Base-by-base conservation (phyloP, 495 filamentous ascomycete species). In the Xylaria cubensis region DNA sequence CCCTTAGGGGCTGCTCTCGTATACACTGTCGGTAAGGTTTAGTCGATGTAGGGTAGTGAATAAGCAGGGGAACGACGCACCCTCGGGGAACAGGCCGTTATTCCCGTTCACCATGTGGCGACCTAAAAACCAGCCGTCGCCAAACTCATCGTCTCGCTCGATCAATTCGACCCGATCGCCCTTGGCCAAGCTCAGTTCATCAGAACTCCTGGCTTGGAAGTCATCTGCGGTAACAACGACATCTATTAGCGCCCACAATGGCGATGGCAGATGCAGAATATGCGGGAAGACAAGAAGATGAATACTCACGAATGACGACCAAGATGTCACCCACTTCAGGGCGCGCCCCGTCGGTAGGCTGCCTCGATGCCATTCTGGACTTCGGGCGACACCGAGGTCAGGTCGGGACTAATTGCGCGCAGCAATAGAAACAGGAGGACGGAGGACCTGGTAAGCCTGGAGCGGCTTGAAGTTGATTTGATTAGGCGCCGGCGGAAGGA, bases 51-150 rank as follows among this genome's bases (percentile, higher is more conserved):
- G 44, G 7, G 26, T 58, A 46, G 62, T 26, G 46, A 36, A 50
- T 51, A 48, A 59, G 12, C 41, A 12, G 70, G 51, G 42, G 15
- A 41, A 55, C 88, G 73, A 59, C 88, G 72, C 84, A 97, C 94
- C 92, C 87, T 94, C 94, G 19, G 95, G 95, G 79, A 98, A 97
- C 42, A 98, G 88, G 56, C 95, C 95, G 59, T 87, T 95, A 73
- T 89, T 89, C 44, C 88, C 90, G 76, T 91, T 94, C 62, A 86
- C 83, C 73, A 91, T 72, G 80, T 97, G 93, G 78, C 91, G 90
- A 36, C 97, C 97, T 74, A 97, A 82, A 83, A 93, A 99, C 97
- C 97, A 99, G 67, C 96, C 97, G 84, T 99, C 97, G 64, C 93
- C 93, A 81, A 98, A 99, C 75, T 97, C 97, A 79, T 98, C 95